Evolutionary conservation across 2,329 filamentous ascomycete genomes (phyloP), one percentile per base, ranked within the genome.

Genomic region (Fonsecaea erecta): DNA sequence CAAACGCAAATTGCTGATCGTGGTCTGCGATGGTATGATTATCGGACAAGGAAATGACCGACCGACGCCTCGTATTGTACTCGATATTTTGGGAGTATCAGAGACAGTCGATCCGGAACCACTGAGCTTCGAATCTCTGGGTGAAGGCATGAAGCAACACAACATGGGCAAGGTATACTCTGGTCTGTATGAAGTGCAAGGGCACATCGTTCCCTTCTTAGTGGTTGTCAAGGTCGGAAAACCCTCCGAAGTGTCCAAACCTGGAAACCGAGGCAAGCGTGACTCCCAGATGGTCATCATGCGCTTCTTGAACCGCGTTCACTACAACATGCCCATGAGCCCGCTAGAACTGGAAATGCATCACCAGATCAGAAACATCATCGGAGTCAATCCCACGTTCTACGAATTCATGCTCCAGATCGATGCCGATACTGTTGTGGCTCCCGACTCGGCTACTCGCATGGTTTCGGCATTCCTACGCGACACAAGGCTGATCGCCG

Each of bases 91-190:
- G 5, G 95, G 95, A 69, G 95, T 99, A 32, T 90, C 93, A 1
- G 93, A 97, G 72, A 91, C 90, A 1, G 91, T 97, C 16, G 94
- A 99, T 74, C 95, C 96, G 0, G 94, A 98, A 76, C 92, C 95
- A 2, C 84, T 99, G 64, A 97, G 93, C 83, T 99, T 99, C 73
- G 94, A 99, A 77, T 94, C 92, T 75, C 86, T 99, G 37, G 95
- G 95, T 65, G 94, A 98, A 79, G 95, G 95, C 76, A 87, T 90
- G 80, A 97, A 96, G 81, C 95, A 98, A 78, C 95, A 98, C 83
- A 99, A 99, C 79, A 98, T 98, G 94, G 95, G 91, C 78, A 99
- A 99, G 80, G 88, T 97, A 70, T 99, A 99, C 80, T 97, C 95
- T 21, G 95, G 95, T 74, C 84, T 99, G 4, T 99, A 99, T 77